phyloP scores from a whole-genome alignment of 192 early-diverging fungal genomes.

The Coemansia sp. region DNA sequence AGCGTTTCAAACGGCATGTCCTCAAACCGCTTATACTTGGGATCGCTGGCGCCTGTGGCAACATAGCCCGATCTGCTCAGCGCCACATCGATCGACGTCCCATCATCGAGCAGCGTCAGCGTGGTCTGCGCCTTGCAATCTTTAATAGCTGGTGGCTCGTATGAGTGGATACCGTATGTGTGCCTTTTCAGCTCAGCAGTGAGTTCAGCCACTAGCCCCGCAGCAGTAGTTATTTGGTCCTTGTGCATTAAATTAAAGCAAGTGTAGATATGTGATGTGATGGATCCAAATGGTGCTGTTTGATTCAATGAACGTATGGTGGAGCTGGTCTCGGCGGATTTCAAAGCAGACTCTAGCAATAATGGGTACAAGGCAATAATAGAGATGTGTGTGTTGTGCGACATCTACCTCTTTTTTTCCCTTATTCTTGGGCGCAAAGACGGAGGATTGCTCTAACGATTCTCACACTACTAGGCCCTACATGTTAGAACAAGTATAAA shows the following conservation, averaged over 20 bases:
- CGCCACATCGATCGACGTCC: background rate
- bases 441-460: background rate
- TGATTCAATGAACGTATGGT: background rate
- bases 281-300: background rate
- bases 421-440: background rate
- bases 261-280: background rate
- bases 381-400: background rate
- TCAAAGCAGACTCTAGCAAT: background rate
- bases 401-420: background rate
- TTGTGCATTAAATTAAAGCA: background rate
- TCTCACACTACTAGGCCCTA: background rate
- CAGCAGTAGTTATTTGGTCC: slow-evolving; percentile 3
- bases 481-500: too few relatives aligned
- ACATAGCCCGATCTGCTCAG: slow-evolving; percentile 24
- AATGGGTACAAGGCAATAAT: background rate
- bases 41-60: background rate
- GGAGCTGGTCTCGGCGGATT: background rate
- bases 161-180: slow-evolving; percentile 27
- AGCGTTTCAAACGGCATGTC: slow-evolving; percentile 26
- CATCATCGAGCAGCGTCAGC: slow-evolving; percentile 20
- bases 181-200: slow-evolving; percentile 22
- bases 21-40: background rate
- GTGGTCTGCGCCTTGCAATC: background rate
- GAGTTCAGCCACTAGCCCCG: slow-evolving; percentile 28
- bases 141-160: background rate